Evolutionary conservation across 148 eudicot species (phyloP).

Genomic region (Amaranthus palmeri): DNA sequence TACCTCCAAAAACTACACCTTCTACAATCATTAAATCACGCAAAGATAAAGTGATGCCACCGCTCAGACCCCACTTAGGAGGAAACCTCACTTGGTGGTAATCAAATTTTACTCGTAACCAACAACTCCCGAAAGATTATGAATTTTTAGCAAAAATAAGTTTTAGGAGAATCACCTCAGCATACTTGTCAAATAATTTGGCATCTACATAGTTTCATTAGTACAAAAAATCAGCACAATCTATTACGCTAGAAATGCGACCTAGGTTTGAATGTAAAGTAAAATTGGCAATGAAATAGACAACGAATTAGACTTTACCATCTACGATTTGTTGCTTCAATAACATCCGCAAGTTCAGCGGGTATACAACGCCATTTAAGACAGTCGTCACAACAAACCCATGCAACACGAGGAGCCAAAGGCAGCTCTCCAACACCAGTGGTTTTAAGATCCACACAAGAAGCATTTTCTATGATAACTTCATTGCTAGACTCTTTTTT

Average conservation of each 20-base stretch:
- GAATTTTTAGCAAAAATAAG: background rate
- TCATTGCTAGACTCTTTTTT: constrained; percentile 22
- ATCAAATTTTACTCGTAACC: background rate
- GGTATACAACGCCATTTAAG: constrained; percentile 92
- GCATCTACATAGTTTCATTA: background rate
- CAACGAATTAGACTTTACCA: constrained; percentile 46
- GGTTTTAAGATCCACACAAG: constrained; percentile 23
- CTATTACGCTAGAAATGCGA: background rate
- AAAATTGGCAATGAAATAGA: background rate
- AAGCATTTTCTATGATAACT: constrained; percentile 23
- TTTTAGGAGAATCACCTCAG: background rate
- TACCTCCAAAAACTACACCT: too few relatives aligned
- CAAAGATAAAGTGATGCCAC: background rate
- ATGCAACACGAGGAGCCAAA: constrained; percentile 52
- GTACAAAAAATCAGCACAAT: background rate
- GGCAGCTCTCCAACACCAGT: constrained; percentile 30
- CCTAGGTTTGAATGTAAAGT: constrained; percentile 5
- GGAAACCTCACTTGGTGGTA: background rate
- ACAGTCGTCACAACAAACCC: constrained; percentile 96
- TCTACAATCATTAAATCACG: too few relatives aligned
- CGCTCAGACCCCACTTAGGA: background rate
- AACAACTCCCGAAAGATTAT: too few relatives aligned
- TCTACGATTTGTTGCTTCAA: constrained; percentile 63
- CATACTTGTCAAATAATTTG: background rate
- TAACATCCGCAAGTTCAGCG: constrained; percentile 76